Percentiles rank a stretch among this genome's conserved stretches.
Conservation (phyloP, 2,329 filamentous ascomycete species). For the Thelonectria rubi region DNA sequence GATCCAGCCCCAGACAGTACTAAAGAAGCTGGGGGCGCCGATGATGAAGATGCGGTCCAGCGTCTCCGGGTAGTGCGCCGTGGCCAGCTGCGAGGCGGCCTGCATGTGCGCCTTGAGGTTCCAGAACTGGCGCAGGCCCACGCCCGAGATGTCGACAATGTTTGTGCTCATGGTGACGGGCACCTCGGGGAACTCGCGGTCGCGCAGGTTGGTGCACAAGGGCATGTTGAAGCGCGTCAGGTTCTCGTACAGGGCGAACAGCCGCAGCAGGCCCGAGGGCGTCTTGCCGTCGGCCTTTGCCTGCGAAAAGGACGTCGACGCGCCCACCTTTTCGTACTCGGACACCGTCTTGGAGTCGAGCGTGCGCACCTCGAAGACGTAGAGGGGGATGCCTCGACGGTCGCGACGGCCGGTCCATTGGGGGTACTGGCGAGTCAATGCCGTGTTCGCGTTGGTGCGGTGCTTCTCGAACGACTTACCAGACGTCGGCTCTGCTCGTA, state of each 20-base stretch:
- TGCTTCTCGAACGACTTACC: slow-evolving; percentile 54
- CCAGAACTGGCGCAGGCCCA: slow-evolving; percentile 94
- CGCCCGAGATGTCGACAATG: slow-evolving; percentile 90
- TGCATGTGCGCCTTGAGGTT: slow-evolving; percentile 95
- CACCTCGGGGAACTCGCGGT: slow-evolving; percentile 78
- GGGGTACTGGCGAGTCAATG: slow-evolving; percentile 71
- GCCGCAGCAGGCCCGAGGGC: slow-evolving; percentile 78
- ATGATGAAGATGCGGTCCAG: slow-evolving; percentile 76
- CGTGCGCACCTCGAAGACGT: slow-evolving; percentile 86
- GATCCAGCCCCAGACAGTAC: slow-evolving; percentile 93
- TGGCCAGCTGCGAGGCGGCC: slow-evolving; percentile 85
- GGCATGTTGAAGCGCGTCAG: slow-evolving; percentile 88
- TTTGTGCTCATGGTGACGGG: slow-evolving; percentile 93
- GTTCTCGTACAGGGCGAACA: slow-evolving; percentile 95
- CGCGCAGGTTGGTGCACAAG: slow-evolving; percentile 77
- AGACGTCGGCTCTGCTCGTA: slow-evolving; percentile 83
- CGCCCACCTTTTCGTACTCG: slow-evolving; percentile 75
- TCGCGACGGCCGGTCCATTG: slow-evolving; percentile 95
- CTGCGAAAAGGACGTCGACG: slow-evolving; percentile 65
- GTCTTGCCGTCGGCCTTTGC: slow-evolving; percentile 73
- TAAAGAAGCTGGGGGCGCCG: slow-evolving; percentile 89
- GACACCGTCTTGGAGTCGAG: slow-evolving; percentile 84
- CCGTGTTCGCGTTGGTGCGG: neutral
- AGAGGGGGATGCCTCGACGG: slow-evolving; percentile 89
- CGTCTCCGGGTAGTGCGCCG: slow-evolving; percentile 94